Conservation (phyloP, 2,329 filamentous ascomycete genomes). For the Phaeophleospora eucalypticola region DNA sequence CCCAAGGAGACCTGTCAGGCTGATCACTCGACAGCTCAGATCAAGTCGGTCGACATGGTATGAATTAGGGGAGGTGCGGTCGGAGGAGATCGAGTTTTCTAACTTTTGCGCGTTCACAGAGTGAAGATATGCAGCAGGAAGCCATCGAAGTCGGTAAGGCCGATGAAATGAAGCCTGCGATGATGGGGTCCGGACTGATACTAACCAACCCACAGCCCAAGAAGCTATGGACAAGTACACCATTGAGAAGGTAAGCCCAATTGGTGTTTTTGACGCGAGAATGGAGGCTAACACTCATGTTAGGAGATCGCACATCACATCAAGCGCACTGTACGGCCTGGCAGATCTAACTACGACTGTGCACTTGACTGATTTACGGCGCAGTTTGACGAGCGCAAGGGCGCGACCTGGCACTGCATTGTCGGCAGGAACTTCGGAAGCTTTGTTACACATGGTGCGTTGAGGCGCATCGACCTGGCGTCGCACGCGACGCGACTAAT, state of each 20-base stretch:
- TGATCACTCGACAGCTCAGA: slow-evolving; percentile 62
- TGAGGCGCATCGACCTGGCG: neutral
- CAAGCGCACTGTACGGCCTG: slow-evolving; percentile 72
- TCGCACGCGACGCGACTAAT: slow-evolving; percentile 18
- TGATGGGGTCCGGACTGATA: neutral
- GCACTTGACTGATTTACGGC: neutral
- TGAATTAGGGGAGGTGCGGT: slow-evolving; percentile 22
- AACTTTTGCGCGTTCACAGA: slow-evolving; percentile 53
- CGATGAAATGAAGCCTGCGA: neutral
- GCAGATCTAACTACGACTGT: neutral
- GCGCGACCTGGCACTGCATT: slow-evolving; percentile 98
- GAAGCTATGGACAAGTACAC: slow-evolving; percentile 68
- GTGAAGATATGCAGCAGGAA: slow-evolving; percentile 95
- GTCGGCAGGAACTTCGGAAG: slow-evolving; percentile 98
- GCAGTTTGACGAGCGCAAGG: slow-evolving; percentile 94
- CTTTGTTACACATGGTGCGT: slow-evolving; percentile 88
- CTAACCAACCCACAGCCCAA: slow-evolving; percentile 50
- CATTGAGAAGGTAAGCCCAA: slow-evolving; percentile 60
- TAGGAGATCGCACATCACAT: slow-evolving; percentile 95
- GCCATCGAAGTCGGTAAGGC: slow-evolving; percentile 87
- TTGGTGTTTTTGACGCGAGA: neutral
- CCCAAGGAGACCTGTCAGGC: slow-evolving; percentile 6
- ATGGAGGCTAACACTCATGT: slow-evolving; percentile 4
- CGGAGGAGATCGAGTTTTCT: neutral
- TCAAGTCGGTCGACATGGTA: slow-evolving; percentile 99